Evolutionary conservation across 148 eudicot genomes (phyloP), one percentile per base, ranked within the genome.

Genomic region (Rhododendron vialii): DNA sequence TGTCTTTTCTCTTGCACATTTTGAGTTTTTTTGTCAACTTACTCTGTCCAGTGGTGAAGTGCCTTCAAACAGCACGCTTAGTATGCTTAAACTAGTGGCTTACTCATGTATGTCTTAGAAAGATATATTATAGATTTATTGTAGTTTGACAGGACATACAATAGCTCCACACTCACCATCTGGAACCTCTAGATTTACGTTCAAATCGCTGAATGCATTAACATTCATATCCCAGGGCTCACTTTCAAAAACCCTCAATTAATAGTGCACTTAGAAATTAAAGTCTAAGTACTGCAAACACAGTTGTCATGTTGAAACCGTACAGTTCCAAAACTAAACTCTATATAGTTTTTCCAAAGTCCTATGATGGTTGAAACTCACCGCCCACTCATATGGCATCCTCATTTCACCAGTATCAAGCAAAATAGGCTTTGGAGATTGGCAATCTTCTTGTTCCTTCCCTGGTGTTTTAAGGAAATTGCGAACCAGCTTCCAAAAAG

Each of bases 341-440:
- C 59, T 41, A 41, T 36, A 59, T 50, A 14, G 18, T 83, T 26
- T 5, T 18, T 43, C 50, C 18, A 80, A 33, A 30, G 65, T 13
- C 53, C 57, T 2, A 84, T 50, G 67, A 45, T 18, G 63, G 74
- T 55, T 35, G 51, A 73, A 88, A 95, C 96, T 93, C 67, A 96
- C 99, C 90, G 98, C 99, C 99, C 99, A 96, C 88, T 95, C 98
- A 86, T 96, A 96, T 38, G 99, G 99, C 86, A 74, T 13, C 89
- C 92, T 93, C 98, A 95, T 96, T 93, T 96, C 99, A 81, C 99
- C 98, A 35, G 99, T 96, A 88, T 95, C 98, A 84, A 96, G 95
- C 83, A 96, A 90, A 83, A 96, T 94, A 53, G 98, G 98, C 71
- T 96, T 96, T 63, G 98, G 98, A 14, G 84, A 50, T 47, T 96